Conservation (phyloP, 768 basidiomycete genomes). For the Mycena latifolia region DNA sequence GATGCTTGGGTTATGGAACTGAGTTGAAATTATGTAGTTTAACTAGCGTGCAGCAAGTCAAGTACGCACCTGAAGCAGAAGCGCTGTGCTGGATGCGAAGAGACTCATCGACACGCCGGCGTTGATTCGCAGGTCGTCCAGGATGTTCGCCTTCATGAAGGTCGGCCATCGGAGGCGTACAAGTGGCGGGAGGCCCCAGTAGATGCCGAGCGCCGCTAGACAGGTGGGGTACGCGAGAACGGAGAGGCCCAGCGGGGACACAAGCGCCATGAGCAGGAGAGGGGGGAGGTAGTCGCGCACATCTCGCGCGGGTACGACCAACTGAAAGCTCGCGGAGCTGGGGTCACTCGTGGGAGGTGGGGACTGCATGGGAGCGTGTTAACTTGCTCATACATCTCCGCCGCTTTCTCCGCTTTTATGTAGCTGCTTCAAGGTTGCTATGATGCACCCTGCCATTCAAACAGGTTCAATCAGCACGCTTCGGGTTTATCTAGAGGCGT, state of each 20-base stretch:
- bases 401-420: too few relatives aligned
- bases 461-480: too few relatives aligned
- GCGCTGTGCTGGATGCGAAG: slow-evolving; percentile 23
- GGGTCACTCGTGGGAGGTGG: not conserved
- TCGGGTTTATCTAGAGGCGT: too few relatives aligned
- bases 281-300: slow-evolving; percentile 17
- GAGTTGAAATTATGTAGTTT: not conserved
- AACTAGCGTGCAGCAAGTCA: too few relatives aligned
- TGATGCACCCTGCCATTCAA: too few relatives aligned
- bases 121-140: slow-evolving; percentile 28
- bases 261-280: not conserved
- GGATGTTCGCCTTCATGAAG: slow-evolving; percentile 17
- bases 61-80: slow-evolving; percentile 19
- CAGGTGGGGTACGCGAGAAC: slow-evolving; percentile 3
- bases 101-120: slow-evolving; percentile 25
- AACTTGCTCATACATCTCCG: too few relatives aligned
- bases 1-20: slow-evolving; percentile 28
- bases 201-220: not conserved
- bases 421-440: too few relatives aligned
- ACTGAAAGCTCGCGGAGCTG: slow-evolving; percentile 19
- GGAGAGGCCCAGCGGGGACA: slow-evolving; percentile 18
- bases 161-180: slow-evolving; percentile 28
- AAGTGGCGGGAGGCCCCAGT: slow-evolving; percentile 22
- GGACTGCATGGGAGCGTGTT: slow-evolving; percentile 12
- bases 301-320: slow-evolving; percentile 8